These are phyloP conservation scores for Trypanosoma platydactyli DNA, from an alignment of 208 protist species.

Conservation along the genomic window DNA sequence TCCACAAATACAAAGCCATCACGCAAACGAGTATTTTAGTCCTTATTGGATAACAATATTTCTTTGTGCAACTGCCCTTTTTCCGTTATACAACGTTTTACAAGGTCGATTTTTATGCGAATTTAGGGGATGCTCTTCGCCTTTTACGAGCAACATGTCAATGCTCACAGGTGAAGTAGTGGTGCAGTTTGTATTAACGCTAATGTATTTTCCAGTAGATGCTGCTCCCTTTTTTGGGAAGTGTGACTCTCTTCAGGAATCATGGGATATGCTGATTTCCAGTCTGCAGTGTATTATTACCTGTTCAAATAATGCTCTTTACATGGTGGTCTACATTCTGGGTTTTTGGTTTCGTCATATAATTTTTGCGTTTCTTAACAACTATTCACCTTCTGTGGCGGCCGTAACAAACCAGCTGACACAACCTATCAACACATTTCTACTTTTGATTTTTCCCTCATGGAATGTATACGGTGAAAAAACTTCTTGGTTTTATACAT, in stretches of 20 bases:
- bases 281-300: slow-evolving; percentile 28
- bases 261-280: slow-evolving; percentile 35
- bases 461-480: slow-evolving; percentile 45
- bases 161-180: slow-evolving; percentile 38
- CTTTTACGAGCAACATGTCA: slow-evolving; percentile 38
- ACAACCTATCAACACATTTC: slow-evolving; percentile 45
- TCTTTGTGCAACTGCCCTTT: slow-evolving; percentile 23
- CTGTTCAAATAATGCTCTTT: slow-evolving; percentile 34
- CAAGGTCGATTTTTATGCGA: slow-evolving; percentile 41
- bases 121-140: slow-evolving; percentile 26
- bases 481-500: slow-evolving; percentile 30
- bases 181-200: slow-evolving; percentile 35
- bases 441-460: slow-evolving; percentile 38
- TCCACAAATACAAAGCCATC: slow-evolving; percentile 34
- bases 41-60: slow-evolving; percentile 42
- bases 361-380: slow-evolving; percentile 47
- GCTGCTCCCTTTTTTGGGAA: slow-evolving; percentile 42
- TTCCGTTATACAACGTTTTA: slow-evolving; percentile 53
- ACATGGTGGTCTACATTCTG: slow-evolving; percentile 40
- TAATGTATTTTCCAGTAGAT: slow-evolving; percentile 45
- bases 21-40: slow-evolving; percentile 34
- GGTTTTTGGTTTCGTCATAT: slow-evolving; percentile 49
- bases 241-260: slow-evolving; percentile 32
- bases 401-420: slow-evolving; percentile 37
- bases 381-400: slow-evolving; percentile 39